Base-by-base conservation (phyloP, 495 filamentous ascomycete species). In the Penicillium nucicola region DNA sequence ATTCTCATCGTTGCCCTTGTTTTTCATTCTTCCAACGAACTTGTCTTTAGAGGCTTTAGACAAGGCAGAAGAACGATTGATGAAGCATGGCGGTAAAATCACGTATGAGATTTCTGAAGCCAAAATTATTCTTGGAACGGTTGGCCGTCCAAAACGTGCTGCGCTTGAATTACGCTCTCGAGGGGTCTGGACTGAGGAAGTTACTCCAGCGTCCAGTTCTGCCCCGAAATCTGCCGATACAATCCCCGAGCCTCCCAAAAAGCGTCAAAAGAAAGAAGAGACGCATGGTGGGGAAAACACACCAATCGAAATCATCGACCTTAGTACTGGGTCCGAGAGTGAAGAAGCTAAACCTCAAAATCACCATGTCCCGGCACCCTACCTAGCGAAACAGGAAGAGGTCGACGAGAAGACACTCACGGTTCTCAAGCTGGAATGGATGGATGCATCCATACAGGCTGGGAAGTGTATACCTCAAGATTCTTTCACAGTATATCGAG, bases 361-460 rank as follows among this genome's bases (percentile, higher is more conserved):
- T 42, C 55, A 19, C 17, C 48, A 50, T 50, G 25, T 12, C 19
- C 41, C 38, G 1, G 20, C 39, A 11, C 38, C 45, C 18, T 52
- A 53, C 32, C 18, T 63, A 10, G 40, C 51, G 32, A 36, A 40
- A 28, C 23, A 32, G 4, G 13, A 14, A 33, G 20, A 42, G 3
- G 30, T 20, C 10, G 36, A 55, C 4, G 39, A 34, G 8, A 66
- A 76, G 14, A 69, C 65, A 2, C 61, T 95, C 53, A 81, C 74
- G 45, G 86, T 96, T 15, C 75, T 93, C 19, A 89, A 82, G 57
- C 67, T 93, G 0, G 70, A 82, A 2, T 97, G 92, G 92, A 77
- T 95, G 25, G 70, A 79, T 7, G 74, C 81, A 19, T 90, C 83
- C 10, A 46, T 90, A 11, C 63, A 71, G 32, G 62, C 72, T 1